Conservation (phyloP, 495 filamentous ascomycete species). For the Mytilinidion resinicola region DNA sequence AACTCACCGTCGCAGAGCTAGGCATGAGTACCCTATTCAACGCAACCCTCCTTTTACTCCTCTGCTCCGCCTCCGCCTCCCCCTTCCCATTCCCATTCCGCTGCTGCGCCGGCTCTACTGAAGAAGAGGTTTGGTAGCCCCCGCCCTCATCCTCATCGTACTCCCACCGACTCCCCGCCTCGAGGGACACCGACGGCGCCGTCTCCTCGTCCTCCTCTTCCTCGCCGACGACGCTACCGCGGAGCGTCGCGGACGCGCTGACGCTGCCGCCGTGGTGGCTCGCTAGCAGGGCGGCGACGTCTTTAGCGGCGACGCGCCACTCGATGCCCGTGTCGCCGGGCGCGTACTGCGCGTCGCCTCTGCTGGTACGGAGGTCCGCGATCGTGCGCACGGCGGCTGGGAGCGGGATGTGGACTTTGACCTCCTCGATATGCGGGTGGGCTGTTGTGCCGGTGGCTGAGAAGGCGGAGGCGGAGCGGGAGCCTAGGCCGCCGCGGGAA, state of each 20-base stretch:
- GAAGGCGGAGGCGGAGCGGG: slow-evolving; percentile 39
- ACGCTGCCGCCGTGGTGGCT: slow-evolving; percentile 33
- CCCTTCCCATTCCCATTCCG: slow-evolving; percentile 29
- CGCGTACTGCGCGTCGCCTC: slow-evolving; percentile 76
- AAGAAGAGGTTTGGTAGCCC: slow-evolving; percentile 20
- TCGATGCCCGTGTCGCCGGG: slow-evolving; percentile 66
- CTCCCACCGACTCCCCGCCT: slow-evolving; percentile 28
- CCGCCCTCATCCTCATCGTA: slow-evolving; percentile 45
- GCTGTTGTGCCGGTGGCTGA: slow-evolving; percentile 44
- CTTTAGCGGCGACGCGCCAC: slow-evolving; percentile 75
- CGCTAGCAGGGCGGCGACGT: slow-evolving; percentile 43
- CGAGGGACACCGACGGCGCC: slow-evolving; percentile 35
- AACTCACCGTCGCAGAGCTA: slow-evolving; percentile 75
- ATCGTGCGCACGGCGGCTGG: slow-evolving; percentile 77
- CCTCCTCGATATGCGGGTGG: slow-evolving; percentile 68
- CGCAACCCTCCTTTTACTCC: slow-evolving; percentile 49
- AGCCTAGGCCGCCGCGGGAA: slow-evolving; percentile 2
- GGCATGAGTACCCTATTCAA: slow-evolving; percentile 86
- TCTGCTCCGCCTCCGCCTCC: slow-evolving; percentile 35
- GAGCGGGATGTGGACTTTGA: slow-evolving; percentile 75
- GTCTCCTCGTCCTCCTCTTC: slow-evolving; percentile 55
- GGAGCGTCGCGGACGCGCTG: slow-evolving; percentile 65
- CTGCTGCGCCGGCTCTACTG: slow-evolving; percentile 38
- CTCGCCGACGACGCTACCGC: slow-evolving; percentile 72
- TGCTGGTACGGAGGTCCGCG: slow-evolving; percentile 73